These are phyloP conservation scores for Fraxinus xanthoxyloides DNA, from an alignment of 305 asterid genomes.

Conservation along the genomic window DNA sequence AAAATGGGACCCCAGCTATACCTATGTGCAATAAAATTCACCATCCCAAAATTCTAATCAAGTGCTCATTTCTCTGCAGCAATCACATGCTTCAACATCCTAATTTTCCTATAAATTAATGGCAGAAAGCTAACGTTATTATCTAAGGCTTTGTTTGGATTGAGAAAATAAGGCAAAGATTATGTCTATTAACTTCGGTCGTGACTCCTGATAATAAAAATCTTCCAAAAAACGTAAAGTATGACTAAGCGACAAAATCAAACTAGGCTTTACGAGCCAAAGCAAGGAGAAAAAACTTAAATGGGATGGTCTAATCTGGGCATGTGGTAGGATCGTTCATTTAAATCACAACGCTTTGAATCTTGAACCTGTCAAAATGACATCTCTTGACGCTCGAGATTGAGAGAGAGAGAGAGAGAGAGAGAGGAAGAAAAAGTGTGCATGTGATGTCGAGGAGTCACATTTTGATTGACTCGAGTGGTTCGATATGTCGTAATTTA, in stretches of 20 bases:
- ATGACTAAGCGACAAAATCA: not conserved
- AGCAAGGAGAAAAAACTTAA: not conserved
- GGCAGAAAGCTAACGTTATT: not conserved
- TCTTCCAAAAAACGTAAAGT: no score
- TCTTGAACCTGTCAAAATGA: not conserved
- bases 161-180: not conserved
- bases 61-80: slow-evolving; percentile 31
- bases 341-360: no score
- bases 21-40: slow-evolving; percentile 9
- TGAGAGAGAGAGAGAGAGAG: not conserved
- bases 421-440: not conserved
- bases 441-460: not conserved
- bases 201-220: no score
- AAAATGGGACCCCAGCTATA: slow-evolving; percentile 19
- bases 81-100: slow-evolving; percentile 37
- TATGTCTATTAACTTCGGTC: not conserved
- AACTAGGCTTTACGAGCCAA: not conserved
- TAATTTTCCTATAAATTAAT: slow-evolving; percentile 7
- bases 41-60: slow-evolving; percentile 26
- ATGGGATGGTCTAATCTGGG: not conserved
- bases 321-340: not conserved
- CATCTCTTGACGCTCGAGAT: not conserved
- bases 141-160: slow-evolving; percentile 17
- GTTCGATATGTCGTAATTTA: no score
- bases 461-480: not conserved